These are phyloP conservation scores for Cardamine resedifolia DNA, from an alignment of 345 rosid species.

Conservation along the genomic window DNA sequence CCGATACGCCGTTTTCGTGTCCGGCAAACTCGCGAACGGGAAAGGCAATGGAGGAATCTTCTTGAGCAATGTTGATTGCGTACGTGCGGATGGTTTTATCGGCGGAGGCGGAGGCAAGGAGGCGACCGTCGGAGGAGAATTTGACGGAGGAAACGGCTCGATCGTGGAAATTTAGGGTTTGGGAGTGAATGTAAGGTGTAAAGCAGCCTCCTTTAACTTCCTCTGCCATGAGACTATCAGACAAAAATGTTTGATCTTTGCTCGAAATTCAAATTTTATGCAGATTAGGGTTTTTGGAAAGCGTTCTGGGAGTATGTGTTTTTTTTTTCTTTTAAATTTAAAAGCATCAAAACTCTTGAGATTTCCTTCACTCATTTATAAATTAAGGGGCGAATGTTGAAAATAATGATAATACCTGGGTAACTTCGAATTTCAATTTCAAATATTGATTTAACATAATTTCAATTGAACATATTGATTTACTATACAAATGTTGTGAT, in stretches of 20 bases:
- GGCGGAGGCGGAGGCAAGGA: slow-evolving; percentile 80
- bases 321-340: too few relatives aligned
- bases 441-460: too few relatives aligned
- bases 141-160: slow-evolving; percentile 75
- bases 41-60: slow-evolving; percentile 27
- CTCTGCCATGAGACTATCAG: slow-evolving; percentile 1
- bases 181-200: slow-evolving; percentile 63
- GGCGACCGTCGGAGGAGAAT: slow-evolving; percentile 88
- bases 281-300: not conserved
- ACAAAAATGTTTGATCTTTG: not conserved
- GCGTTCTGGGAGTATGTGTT: too few relatives aligned
- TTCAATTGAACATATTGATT: too few relatives aligned
- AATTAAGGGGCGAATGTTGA: not conserved
- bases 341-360: too few relatives aligned
- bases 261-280: not conserved
- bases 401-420: not conserved
- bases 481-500: too few relatives aligned
- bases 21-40: slow-evolving; percentile 62
- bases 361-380: too few relatives aligned
- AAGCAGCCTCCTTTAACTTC: slow-evolving; percentile 24
- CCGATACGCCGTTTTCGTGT: slow-evolving; percentile 79
- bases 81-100: slow-evolving; percentile 75
- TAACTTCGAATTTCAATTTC: not conserved
- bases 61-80: slow-evolving; percentile 46
- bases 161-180: slow-evolving; percentile 73